Evolutionary conservation across 1,139 yeast genomes (phyloP).

Genomic region (Zhuliangozyma parablackwelliae): DNA sequence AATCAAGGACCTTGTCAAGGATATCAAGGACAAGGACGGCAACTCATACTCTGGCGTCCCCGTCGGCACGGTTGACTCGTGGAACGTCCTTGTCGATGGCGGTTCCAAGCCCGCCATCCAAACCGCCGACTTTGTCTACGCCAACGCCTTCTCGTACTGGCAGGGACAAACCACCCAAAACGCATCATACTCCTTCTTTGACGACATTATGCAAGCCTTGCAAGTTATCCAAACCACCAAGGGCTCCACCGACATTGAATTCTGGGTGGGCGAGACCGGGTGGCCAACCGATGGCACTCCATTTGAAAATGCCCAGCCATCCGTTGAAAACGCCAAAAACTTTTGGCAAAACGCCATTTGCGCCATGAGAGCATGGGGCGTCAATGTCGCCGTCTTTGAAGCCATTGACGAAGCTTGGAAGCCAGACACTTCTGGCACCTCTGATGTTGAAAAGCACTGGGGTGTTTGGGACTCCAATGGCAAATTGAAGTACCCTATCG

Average conservation of each 20-base stretch:
- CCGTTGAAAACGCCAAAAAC: constrained; percentile 64
- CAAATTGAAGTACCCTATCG: constrained; percentile 54
- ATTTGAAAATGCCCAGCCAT: constrained; percentile 62
- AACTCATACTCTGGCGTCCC: constrained; percentile 64
- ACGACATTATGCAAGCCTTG: constrained; percentile 94
- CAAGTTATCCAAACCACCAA: constrained; percentile 79
- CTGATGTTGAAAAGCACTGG: constrained; percentile 89
- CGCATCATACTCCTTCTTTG: constrained; percentile 85
- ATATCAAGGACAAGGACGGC: constrained; percentile 76
- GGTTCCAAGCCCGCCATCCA: constrained; percentile 62
- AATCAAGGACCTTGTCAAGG: constrained; percentile 51
- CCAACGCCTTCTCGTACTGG: constrained; percentile 98
- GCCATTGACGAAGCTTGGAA: constrained; percentile 96
- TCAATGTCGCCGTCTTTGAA: constrained; percentile 87
- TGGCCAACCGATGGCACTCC: constrained; percentile 91
- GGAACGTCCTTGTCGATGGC: constrained; percentile 88
- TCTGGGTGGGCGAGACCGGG: constrained; percentile 98
- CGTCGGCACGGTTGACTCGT: constrained; percentile 93
- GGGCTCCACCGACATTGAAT: constrained; percentile 77
- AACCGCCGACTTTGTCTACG: constrained; percentile 80
- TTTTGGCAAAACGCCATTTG: constrained; percentile 89
- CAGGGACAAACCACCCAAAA: constrained; percentile 85
- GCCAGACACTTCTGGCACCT: constrained; percentile 80
- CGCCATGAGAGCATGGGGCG: constrained; percentile 92
- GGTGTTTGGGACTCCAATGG: constrained; percentile 70